A percentile compares a stretch with the other conserved stretches of the same genome.
Conservation (phyloP, 2,329 filamentous ascomycete genomes). For the Calonectria multiphialidica region DNA sequence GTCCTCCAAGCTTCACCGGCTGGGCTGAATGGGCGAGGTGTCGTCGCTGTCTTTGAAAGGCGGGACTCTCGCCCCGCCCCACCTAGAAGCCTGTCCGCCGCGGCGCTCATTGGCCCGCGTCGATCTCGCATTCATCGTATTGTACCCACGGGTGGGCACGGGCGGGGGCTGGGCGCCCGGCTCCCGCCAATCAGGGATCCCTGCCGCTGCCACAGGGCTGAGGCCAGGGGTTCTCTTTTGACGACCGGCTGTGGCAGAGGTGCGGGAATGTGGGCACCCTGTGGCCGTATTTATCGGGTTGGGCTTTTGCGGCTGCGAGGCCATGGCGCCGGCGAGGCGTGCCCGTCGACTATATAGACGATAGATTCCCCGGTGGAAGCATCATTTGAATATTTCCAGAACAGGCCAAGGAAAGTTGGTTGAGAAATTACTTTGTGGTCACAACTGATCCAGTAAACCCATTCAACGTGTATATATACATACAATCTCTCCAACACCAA, state of each 20-base stretch:
- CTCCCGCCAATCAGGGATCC: conserved; percentile 27
- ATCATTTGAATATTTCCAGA: background rate
- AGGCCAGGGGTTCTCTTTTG: background rate
- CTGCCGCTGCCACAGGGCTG: conserved; percentile 18
- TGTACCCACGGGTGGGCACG: conserved; percentile 13
- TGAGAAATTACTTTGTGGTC: background rate
- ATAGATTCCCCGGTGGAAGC: background rate
- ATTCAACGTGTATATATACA: background rate
- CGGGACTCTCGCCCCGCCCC: conserved; percentile 27
- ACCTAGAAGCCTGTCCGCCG: background rate
- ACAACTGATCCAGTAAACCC: background rate
- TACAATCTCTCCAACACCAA: background rate
- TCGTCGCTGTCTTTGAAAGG: background rate
- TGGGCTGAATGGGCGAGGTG: background rate
- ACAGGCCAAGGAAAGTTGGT: background rate
- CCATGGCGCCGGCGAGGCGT: background rate
- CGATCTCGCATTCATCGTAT: conserved; percentile 48
- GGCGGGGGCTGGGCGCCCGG: conserved; percentile 18
- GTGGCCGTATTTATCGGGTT: conserved; percentile 17
- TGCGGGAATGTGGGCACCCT: background rate
- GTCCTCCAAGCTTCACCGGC: background rate
- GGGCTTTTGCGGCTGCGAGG: conserved; percentile 10
- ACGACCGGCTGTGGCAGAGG: background rate
- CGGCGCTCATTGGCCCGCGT: conserved; percentile 30
- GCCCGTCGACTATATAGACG: background rate